Evolutionary conservation across 208 protist genomes (phyloP).

Genomic region (Porcisia deanei): DNA sequence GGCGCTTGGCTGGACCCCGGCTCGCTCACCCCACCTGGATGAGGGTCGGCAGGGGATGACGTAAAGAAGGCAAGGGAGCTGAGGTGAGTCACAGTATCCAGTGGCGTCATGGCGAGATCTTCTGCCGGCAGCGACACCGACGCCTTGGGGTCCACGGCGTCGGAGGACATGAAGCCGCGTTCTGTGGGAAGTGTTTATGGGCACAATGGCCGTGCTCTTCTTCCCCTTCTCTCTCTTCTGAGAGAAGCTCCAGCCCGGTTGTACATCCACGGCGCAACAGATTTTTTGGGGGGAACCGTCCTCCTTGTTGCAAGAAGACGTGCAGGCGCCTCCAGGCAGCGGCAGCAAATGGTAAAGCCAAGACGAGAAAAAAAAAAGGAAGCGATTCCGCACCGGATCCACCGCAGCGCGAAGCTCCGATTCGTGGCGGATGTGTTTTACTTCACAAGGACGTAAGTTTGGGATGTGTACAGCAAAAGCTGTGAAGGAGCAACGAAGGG

Average conservation of each 20-base stretch:
- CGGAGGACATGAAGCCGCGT: slow-evolving; percentile 1
- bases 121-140: background rate
- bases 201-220: background rate
- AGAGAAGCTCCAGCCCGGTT: background rate
- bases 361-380: background rate
- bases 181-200: background rate
- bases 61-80: background rate
- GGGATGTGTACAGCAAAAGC: too few relatives aligned
- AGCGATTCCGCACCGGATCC: background rate
- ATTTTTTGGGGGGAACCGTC: too few relatives aligned
- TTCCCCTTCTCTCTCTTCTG: background rate
- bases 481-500: too few relatives aligned
- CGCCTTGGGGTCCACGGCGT: background rate
- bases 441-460: background rate
- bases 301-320: background rate
- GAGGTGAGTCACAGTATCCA: background rate
- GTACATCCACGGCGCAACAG: background rate
- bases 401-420: background rate
- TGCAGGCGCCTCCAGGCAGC: background rate
- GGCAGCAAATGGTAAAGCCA: background rate
- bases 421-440: background rate
- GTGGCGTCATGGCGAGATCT: background rate
- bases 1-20: background rate
- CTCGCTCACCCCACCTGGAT: background rate
- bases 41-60: background rate